phyloP scores from a whole-genome alignment of 345 rosid species.

The Gossypioides kirkii region DNA sequence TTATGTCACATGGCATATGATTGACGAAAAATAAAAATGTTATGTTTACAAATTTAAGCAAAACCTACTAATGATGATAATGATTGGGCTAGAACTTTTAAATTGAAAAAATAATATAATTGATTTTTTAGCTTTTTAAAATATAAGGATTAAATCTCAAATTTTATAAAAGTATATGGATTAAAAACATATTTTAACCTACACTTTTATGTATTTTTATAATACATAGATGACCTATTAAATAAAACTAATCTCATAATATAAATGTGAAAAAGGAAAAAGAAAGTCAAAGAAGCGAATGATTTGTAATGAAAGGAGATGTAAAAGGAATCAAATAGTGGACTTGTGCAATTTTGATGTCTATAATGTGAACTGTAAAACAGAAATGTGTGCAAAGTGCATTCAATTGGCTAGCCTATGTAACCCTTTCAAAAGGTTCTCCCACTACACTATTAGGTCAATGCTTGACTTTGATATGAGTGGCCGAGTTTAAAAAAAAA shows the following conservation, averaged over 20 bases:
- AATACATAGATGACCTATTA: background rate
- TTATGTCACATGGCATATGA: too few relatives aligned
- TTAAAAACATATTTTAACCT: too few relatives aligned
- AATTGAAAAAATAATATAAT: too few relatives aligned
- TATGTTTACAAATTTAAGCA: too few relatives aligned
- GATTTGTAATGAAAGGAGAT: constrained; percentile 6
- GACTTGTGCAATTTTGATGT: background rate
- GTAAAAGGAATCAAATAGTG: background rate
- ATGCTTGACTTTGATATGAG: constrained; percentile 7
- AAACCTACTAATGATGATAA: too few relatives aligned
- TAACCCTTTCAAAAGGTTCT: background rate
- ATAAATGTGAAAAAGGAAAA: background rate
- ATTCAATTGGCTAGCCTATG: background rate
- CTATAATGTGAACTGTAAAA: background rate
- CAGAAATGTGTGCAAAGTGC: background rate
- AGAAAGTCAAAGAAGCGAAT: constrained; percentile 6
- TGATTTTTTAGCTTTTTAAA: too few relatives aligned
- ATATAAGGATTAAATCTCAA: too few relatives aligned
- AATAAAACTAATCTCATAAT: background rate
- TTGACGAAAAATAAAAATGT: too few relatives aligned
- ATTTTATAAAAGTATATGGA: background rate
- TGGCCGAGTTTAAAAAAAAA: too few relatives aligned
- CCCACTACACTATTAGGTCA: background rate
- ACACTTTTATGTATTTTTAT: background rate
- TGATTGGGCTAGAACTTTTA: too few relatives aligned